phyloP scores from a whole-genome alignment of 2,329 filamentous ascomycete genomes.

The Penicillium brevicompactum region DNA sequence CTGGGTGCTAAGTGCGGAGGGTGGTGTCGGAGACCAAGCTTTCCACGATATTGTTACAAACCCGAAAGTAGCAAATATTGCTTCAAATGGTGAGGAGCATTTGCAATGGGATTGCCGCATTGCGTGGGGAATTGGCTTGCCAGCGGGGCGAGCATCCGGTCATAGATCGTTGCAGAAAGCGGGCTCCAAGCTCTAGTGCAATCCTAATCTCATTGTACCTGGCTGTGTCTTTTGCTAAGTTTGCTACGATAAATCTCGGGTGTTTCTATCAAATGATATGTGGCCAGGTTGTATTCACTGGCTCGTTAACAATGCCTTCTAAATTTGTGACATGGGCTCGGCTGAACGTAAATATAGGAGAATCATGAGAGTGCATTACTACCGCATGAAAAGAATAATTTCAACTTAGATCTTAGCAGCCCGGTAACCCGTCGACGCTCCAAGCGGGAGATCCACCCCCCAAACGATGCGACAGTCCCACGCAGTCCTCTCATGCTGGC shows the following conservation, averaged over 20 bases:
- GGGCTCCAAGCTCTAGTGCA: neutral
- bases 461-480: constrained; percentile 27
- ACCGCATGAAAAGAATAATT: no score
- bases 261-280: no score
- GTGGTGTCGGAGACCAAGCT: constrained; percentile 32
- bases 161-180: constrained; percentile 24
- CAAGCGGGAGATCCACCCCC: constrained; percentile 20
- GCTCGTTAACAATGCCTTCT: no score
- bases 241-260: no score
- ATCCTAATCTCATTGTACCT: no score
- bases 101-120: neutral
- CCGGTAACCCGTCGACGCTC: no score
- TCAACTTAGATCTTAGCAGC: constrained; percentile 10
- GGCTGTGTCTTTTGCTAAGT: no score
- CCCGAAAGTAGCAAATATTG: neutral
- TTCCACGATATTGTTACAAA: constrained; percentile 26
- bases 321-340: no score
- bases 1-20: constrained; percentile 37
- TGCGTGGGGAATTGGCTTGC: neutral
- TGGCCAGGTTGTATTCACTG: no score
- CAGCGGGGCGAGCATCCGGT: constrained; percentile 18
- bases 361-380: no score
- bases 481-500: neutral
- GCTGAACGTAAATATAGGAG: no score
- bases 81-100: constrained; percentile 14